Percentiles rank a stretch among this genome's conserved stretches.
Conservation (phyloP, 2,329 filamentous ascomycete genomes). For the Xylariaceae sp. region DNA sequence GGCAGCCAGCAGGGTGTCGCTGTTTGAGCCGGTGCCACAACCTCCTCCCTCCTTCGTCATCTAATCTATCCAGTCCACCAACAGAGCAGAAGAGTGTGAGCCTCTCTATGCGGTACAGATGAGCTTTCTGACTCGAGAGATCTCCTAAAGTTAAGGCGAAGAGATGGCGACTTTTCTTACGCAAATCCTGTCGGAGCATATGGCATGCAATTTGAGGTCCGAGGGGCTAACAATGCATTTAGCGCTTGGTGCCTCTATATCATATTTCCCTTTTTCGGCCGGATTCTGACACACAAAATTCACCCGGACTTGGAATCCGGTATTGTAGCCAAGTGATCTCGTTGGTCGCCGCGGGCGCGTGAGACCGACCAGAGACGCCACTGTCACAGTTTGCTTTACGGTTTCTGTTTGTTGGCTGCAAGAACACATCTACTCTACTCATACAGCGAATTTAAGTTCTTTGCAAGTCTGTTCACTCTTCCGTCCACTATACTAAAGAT, state of each 20-base stretch:
- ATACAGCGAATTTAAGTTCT: too few relatives aligned
- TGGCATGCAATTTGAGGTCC: conserved; percentile 9
- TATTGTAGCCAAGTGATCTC: conserved; percentile 17
- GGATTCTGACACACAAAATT: conserved; percentile 22
- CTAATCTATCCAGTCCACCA: too few relatives aligned
- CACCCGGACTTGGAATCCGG: conserved; percentile 19
- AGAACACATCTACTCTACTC: too few relatives aligned
- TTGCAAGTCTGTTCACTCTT: too few relatives aligned
- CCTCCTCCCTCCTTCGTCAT: conserved; percentile 4
- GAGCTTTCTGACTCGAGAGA: too few relatives aligned
- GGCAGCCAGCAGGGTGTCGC: conserved; percentile 22
- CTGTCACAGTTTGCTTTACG: too few relatives aligned
- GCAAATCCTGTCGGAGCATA: neutral
- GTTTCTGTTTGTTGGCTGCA: too few relatives aligned
- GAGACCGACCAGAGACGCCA: neutral
- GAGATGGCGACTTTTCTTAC: too few relatives aligned
- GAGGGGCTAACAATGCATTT: conserved; percentile 5
- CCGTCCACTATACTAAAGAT: too few relatives aligned
- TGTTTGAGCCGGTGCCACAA: conserved; percentile 22
- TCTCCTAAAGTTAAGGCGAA: too few relatives aligned
- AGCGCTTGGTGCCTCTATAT: conserved; percentile 9
- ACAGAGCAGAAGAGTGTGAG: too few relatives aligned
- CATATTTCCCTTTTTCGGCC: conserved; percentile 7
- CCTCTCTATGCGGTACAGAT: too few relatives aligned
- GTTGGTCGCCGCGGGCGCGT: conserved; percentile 19